A percentile compares a stretch with the other conserved stretches of the same genome.
Evolutionary conservation across 2,329 filamentous ascomycete genomes (phyloP).

Genomic region (Colletotrichum spaethianum): DNA sequence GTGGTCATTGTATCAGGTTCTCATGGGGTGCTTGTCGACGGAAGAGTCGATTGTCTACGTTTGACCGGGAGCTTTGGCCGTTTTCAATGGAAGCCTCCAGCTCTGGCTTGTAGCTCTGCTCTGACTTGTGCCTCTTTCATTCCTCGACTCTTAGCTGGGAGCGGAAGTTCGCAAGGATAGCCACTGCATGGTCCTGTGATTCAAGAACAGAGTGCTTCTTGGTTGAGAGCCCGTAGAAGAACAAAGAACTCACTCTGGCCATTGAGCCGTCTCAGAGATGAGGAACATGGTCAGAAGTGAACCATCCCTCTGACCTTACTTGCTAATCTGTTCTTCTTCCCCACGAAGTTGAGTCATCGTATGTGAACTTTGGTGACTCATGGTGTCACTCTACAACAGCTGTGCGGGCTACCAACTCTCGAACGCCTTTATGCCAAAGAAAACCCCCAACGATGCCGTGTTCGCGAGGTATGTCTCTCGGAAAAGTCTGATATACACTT

Average conservation of each 20-base stretch:
- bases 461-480: neutral
- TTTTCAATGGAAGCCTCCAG: neutral
- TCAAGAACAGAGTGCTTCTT: neutral
- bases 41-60: neutral
- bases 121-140: neutral
- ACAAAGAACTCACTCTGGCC: neutral
- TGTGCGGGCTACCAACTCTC: neutral
- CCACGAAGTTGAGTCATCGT: neutral
- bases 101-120: neutral
- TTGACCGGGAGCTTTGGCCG: neutral
- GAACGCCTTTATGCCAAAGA: neutral
- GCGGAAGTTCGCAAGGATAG: neutral
- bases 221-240: neutral
- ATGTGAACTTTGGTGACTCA: neutral
- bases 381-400: too few species aligned
- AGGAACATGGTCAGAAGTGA: neutral
- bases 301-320: neutral
- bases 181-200: neutral
- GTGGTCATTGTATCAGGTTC: slow-evolving; percentile 18
- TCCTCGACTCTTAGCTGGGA: neutral
- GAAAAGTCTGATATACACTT: neutral
- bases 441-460: neutral
- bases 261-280: neutral
- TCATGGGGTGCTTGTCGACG: slow-evolving; percentile 20
- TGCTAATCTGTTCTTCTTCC: neutral